These are phyloP conservation scores for Nakaseomyces bracarensis DNA, from an alignment of 1,139 yeast species.

Conservation along the genomic window DNA sequence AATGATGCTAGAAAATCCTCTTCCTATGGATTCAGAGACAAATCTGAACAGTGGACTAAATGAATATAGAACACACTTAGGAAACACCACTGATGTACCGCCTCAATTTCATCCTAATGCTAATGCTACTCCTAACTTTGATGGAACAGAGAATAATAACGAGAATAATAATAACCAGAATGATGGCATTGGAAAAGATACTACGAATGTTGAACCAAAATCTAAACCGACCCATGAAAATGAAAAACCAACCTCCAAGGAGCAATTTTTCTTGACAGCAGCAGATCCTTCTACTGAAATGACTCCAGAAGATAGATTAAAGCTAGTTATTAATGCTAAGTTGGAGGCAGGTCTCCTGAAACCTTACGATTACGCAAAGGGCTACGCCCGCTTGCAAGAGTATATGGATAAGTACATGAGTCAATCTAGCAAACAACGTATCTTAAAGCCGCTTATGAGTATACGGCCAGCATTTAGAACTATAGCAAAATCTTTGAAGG, in stretches of 20 bases:
- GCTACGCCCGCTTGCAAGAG: slow-evolving; percentile 80
- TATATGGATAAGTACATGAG: slow-evolving; percentile 95
- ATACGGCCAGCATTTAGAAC: slow-evolving; percentile 93
- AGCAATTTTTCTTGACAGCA: slow-evolving; percentile 89
- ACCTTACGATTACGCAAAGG: slow-evolving; percentile 91
- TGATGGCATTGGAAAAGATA: slow-evolving; percentile 9
- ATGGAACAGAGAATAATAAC: slow-evolving; percentile 7
- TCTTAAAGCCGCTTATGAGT: slow-evolving; percentile 73
- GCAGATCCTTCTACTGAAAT: slow-evolving; percentile 95
- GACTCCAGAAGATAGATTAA: slow-evolving; percentile 88
- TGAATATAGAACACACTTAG: not conserved
- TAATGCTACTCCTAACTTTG: too few species aligned
- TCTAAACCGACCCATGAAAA: not conserved
- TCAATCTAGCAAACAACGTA: slow-evolving; percentile 74
- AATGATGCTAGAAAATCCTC: slow-evolving; percentile 84
- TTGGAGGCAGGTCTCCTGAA: slow-evolving; percentile 86
- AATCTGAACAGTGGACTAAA: slow-evolving; percentile 7
- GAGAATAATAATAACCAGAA: slow-evolving; percentile 12
- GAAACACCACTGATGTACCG: slow-evolving; percentile 2
- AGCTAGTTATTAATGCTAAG: slow-evolving; percentile 93
- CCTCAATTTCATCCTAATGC: not conserved
- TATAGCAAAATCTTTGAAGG: slow-evolving; percentile 82
- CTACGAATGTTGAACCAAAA: slow-evolving; percentile 9
- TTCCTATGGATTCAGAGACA: slow-evolving; percentile 18
- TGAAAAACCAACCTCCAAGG: slow-evolving; percentile 54